Evolutionary conservation across 2,329 filamentous ascomycete genomes (phyloP).

Genomic region (Trichocomaceae sp.): DNA sequence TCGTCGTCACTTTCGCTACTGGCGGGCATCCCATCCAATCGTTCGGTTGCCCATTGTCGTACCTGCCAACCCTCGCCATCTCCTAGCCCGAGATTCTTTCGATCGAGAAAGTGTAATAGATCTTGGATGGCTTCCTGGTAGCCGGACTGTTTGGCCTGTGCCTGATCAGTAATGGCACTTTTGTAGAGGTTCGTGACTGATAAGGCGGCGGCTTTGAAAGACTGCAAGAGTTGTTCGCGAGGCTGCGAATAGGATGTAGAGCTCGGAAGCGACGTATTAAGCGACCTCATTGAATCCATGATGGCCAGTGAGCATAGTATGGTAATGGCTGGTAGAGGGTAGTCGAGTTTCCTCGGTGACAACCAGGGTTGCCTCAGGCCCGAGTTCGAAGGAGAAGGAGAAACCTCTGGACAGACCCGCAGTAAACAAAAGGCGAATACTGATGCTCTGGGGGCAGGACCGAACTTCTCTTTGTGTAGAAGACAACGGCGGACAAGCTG

Average conservation of each 20-base stretch:
- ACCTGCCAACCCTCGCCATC: conserved; percentile 70
- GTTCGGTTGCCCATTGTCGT: conserved; percentile 53
- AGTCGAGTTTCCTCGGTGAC: not conserved
- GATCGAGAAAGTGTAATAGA: conserved; percentile 76
- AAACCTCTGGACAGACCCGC: not conserved
- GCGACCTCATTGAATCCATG: conserved; percentile 60
- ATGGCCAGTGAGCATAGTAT: conserved; percentile 11
- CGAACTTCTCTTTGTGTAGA: not conserved
- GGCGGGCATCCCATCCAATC: conserved; percentile 36
- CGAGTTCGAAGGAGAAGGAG: not conserved
- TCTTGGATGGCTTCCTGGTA: conserved; percentile 95
- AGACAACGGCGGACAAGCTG: not conserved
- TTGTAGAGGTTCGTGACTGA: conserved; percentile 97
- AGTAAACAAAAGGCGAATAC: not conserved
- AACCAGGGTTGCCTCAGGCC: conserved; percentile 1
- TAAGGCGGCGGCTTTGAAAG: conserved; percentile 86
- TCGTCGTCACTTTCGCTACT: conserved; percentile 42
- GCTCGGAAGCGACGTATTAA: conserved; percentile 56
- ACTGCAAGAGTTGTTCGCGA: conserved; percentile 62
- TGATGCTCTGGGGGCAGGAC: not conserved
- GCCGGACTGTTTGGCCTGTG: conserved; percentile 68
- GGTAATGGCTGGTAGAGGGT: not conserved
- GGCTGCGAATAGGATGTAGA: conserved; percentile 44
- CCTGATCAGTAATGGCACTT: conserved; percentile 71
- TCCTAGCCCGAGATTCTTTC: conserved; percentile 66